Conservation (phyloP, 306 rosid species). For the Urtica urens region DNA sequence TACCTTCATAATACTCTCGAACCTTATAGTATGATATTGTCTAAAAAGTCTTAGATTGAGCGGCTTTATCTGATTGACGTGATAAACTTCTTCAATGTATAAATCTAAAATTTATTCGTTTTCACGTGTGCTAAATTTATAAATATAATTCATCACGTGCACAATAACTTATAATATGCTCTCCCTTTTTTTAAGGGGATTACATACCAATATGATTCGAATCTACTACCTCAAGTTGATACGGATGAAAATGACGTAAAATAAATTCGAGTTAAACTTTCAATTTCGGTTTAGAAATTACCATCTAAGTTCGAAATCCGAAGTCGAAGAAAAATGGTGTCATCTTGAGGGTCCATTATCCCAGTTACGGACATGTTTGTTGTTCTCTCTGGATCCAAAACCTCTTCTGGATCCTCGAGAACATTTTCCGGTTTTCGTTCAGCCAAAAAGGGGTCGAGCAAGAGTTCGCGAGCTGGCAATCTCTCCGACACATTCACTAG, state of each 20-base stretch:
- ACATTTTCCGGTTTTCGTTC: conserved; percentile 19
- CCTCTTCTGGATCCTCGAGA: background rate
- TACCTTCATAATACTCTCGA: too few relatives aligned
- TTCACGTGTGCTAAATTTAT: background rate
- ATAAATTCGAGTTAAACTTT: background rate
- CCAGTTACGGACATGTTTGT: conserved; percentile 68
- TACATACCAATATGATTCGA: too few relatives aligned
- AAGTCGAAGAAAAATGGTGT: conserved; percentile 58
- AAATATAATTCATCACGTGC: background rate
- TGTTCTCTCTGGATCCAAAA: conserved; percentile 22
- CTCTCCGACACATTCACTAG: conserved; percentile 53
- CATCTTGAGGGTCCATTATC: conserved; percentile 46
- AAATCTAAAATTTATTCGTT: background rate
- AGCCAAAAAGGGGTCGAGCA: conserved; percentile 68
- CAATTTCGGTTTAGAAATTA: conserved; percentile 1
- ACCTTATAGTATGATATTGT: too few relatives aligned
- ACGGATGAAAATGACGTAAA: too few relatives aligned
- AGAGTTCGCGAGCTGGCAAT: conserved; percentile 54
- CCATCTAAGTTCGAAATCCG: conserved; percentile 40
- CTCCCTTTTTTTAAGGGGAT: too few relatives aligned
- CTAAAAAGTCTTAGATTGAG: too few relatives aligned
- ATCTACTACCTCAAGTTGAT: too few relatives aligned
- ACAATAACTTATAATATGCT: too few relatives aligned
- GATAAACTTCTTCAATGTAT: too few relatives aligned
- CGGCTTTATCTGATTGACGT: too few relatives aligned